Evolutionary conservation across 352 stramenopile genomes (phyloP), one percentile per base, ranked within the genome.

Genomic region (Phytophthora capsici): DNA sequence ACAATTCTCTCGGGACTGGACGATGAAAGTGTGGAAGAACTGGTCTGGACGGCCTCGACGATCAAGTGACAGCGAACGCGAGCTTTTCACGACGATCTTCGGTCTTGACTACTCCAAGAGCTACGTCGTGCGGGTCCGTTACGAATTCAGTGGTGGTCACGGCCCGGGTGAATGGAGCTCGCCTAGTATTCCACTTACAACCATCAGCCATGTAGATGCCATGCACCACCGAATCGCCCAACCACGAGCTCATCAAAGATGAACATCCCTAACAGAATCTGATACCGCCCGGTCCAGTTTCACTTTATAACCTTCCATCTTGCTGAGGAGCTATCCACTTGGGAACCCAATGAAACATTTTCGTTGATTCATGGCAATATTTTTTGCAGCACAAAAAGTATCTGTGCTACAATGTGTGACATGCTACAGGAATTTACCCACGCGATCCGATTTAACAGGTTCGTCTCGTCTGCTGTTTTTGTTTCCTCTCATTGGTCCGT

Each of bases 1-100:
- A 19, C 84, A 93, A 53, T 93, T 85, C 38, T 77, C 84, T 41
- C 80, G 84, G 3, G 84, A 93, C 54, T 84, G 84, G 40, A 78
- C 84, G 3, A 83, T 93, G 75, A 88, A 84, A 46, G 84, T 93
- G 26, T 93, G 84, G 84, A 90, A 89, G 52, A 93, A 75, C 54
- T 93, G 84, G 84, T 74, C 77, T 0, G 84, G 81, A 0, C 71
- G 79, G 20, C 69, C 78, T 19, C 71, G 70, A 43, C 73, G 69
- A 43, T 78, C 79, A 7, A 66, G 63, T 26, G 76, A 84, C 14
- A 85, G 73, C 48, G 80, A 87, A 14, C 71, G 65, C 1, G 82
- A 91, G 63, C 66, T 93, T 13, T 63, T 79, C 6, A 88, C 84
- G 36, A 78, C 82, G 19, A 81, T 93, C 34, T 86, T 78, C 46